Conservation (phyloP, 352 stramenopile genomes). For the Phytophthora constricta region DNA sequence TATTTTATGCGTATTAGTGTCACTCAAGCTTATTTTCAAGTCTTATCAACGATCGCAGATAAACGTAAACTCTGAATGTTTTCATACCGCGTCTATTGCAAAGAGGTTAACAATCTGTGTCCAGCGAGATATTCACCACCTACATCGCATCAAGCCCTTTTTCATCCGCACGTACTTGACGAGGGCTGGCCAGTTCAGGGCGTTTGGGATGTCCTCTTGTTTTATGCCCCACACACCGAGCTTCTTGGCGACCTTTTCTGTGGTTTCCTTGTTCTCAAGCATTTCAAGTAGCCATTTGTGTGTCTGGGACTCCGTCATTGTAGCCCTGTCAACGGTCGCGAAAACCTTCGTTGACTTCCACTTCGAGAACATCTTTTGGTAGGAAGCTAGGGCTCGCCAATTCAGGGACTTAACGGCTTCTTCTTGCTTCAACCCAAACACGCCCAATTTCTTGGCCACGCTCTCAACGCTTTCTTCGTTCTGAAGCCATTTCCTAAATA, state of each 20-base stretch:
- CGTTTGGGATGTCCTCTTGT: neutral
- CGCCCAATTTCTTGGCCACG: neutral
- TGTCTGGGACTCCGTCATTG: neutral
- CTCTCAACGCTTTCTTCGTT: neutral
- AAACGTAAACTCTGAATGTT: too few species aligned
- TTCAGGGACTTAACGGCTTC: neutral
- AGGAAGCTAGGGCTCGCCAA: neutral
- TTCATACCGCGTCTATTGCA: too few species aligned
- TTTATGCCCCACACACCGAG: neutral
- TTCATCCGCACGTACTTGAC: neutral
- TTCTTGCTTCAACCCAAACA: neutral
- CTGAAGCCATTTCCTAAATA: neutral
- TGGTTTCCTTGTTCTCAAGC: neutral
- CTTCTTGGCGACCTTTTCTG: neutral
- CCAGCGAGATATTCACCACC: too few species aligned
- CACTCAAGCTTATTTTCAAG: too few species aligned
- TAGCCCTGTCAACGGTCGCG: neutral
- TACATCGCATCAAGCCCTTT: neutral
- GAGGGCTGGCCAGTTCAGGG: neutral
- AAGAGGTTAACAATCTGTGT: too few species aligned
- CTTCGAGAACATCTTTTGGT: neutral
- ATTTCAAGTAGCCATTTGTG: neutral
- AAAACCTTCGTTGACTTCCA: neutral
- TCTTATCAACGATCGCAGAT: too few species aligned
- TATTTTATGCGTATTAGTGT: too few species aligned